Evolutionary conservation across 2,329 filamentous ascomycete species (phyloP).

Genomic region (Chaetomium sp.): DNA sequence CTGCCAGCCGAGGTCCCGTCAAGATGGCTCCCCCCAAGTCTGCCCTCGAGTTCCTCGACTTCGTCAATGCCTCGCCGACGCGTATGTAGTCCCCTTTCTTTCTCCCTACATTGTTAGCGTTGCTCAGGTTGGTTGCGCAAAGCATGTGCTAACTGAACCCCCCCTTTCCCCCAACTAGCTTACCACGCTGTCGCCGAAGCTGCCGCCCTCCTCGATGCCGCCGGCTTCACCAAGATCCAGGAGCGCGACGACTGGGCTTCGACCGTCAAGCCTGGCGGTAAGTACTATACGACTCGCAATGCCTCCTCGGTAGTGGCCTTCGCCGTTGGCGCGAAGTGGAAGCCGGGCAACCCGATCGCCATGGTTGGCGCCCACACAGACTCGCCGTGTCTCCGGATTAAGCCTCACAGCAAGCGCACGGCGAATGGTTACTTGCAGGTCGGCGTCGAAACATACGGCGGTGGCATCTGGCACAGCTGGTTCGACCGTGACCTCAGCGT

Average conservation of each 20-base stretch:
- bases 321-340: slow-evolving; percentile 87
- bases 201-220: slow-evolving; percentile 73
- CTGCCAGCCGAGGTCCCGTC: slow-evolving; percentile 40
- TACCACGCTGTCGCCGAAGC: slow-evolving; percentile 90
- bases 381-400: slow-evolving; percentile 86
- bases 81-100: slow-evolving; percentile 57
- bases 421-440: slow-evolving; percentile 89
- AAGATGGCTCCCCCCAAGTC: slow-evolving; percentile 57
- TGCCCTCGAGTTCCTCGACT: slow-evolving; percentile 84
- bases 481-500: slow-evolving; percentile 94
- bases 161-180: slow-evolving; percentile 62
- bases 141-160: slow-evolving; percentile 16
- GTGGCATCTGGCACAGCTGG: slow-evolving; percentile 97
- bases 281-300: slow-evolving; percentile 96
- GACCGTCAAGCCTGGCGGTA: slow-evolving; percentile 79
- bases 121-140: too few species aligned
- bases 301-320: slow-evolving; percentile 91
- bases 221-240: slow-evolving; percentile 85
- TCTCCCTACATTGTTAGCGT: background rate
- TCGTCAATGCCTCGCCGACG: slow-evolving; percentile 91
- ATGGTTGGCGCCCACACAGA: slow-evolving; percentile 98
- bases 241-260: slow-evolving; percentile 89
- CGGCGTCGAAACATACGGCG: slow-evolving; percentile 94
- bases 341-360: slow-evolving; percentile 83
- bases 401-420: slow-evolving; percentile 89